Base-by-base conservation (phyloP, 331 rosid species). In the Quercus lobata region DNA sequence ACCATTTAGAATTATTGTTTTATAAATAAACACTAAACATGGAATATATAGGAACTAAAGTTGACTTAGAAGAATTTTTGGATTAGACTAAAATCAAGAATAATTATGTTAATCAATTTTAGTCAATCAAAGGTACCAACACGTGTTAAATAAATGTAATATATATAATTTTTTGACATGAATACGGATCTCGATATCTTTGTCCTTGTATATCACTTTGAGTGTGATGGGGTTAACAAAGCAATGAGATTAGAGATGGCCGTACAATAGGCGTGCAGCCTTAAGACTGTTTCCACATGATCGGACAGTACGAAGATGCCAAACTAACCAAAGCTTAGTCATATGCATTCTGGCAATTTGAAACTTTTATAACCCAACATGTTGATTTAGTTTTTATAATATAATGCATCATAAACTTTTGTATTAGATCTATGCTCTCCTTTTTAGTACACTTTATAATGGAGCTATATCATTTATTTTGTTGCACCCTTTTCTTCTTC, bases 231-330 rank as follows among this genome's bases (percentile, higher is more conserved):
- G 41, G 9, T 62, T 62, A 63, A 63, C 70, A 16, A 63, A 63
- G n/a, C 41, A 27, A 63, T 2, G 70, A 30, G 52, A 66, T 34
- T 18, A 29, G 70, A 16, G 52, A 66, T 34, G 37, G 49, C 72
- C 52, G 72, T 66, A 66, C 27, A 66, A 66, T 66, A 34, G 72
- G 72, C 52, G 49, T 66, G 72, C 72, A 17, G 35, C 52, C 52
- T 66, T 66, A 68, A 19, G 55, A 7, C 17, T 18, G 53, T 19
- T 24, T 19, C 72, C 72, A 68, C 72, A 34, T 68, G 72, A n/a
- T 68, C 72, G 11, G 72, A 68, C 54, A 68, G 72, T 68, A 4
- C 72, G 72, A 35, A 68, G 72, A 68, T 35, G 72, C 72, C 54
- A 34, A 68, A 35, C 17, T 60, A 60, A 25, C 34, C 15, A 60